Evolutionary conservation across 129 eudicot species (phyloP).

Genomic region (Tanacetum coccineum): DNA sequence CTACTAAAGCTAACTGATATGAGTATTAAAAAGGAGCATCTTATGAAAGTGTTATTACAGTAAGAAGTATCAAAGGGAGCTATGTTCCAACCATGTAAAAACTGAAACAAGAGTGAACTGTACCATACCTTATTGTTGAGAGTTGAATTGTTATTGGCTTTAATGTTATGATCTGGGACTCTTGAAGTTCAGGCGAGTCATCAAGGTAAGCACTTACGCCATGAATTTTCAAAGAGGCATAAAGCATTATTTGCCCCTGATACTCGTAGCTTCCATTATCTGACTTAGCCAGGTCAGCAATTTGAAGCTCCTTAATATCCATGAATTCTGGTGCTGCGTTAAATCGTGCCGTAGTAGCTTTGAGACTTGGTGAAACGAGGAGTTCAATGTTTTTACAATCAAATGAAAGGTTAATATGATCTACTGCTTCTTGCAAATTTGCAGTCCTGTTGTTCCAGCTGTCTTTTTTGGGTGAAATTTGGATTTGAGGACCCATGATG

Average conservation of each 20-base stretch:
- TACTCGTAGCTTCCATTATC: slow-evolving; percentile 35
- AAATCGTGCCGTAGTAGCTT: slow-evolving; percentile 31
- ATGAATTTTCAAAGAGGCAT: slow-evolving; percentile 43
- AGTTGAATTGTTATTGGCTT: slow-evolving; percentile 46
- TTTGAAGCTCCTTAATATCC: slow-evolving; percentile 37
- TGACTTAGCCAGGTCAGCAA: slow-evolving; percentile 24
- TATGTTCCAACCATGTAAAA: slow-evolving; percentile 20
- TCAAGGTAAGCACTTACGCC: slow-evolving; percentile 61
- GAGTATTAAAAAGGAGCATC: background rate
- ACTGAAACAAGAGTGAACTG: slow-evolving; percentile 17
- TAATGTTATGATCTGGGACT: slow-evolving; percentile 38
- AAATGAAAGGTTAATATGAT: slow-evolving; percentile 38
- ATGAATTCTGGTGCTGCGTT: slow-evolving; percentile 3
- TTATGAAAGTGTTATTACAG: slow-evolving; percentile 7
- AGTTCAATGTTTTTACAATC: slow-evolving; percentile 53
- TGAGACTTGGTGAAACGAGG: slow-evolving; percentile 51
- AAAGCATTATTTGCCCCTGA: slow-evolving; percentile 39
- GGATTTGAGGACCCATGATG: slow-evolving; percentile 58
- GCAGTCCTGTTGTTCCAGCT: slow-evolving; percentile 13
- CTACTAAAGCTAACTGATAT: too few relatives aligned
- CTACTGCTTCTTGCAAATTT: slow-evolving; percentile 21
- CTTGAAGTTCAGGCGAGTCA: slow-evolving; percentile 35
- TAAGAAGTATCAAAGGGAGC: slow-evolving; percentile 2
- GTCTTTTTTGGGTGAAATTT: slow-evolving; percentile 50
- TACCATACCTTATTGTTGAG: slow-evolving; percentile 55